These are phyloP conservation scores for Diaporthe caulivora DNA, from an alignment of 2,329 filamentous ascomycete genomes.

Conservation along the genomic window DNA sequence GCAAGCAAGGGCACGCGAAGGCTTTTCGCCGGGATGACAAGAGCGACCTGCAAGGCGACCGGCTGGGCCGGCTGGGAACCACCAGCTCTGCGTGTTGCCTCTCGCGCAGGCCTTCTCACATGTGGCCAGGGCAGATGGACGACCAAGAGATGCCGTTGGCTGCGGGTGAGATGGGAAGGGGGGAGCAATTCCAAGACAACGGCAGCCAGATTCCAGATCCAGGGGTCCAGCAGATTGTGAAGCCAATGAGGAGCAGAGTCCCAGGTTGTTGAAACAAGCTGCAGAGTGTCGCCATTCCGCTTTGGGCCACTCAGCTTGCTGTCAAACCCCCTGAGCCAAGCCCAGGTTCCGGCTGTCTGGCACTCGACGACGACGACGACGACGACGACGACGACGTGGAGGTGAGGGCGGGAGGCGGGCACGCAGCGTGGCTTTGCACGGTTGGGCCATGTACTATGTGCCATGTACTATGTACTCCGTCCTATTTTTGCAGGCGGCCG, in stretches of 20 bases:
- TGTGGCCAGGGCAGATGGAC: neutral
- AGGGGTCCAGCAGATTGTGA: constrained; percentile 4
- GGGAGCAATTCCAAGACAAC: constrained; percentile 21
- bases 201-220: constrained; percentile 20
- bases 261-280: constrained; percentile 24
- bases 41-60: constrained; percentile 3
- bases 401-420: neutral
- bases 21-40: constrained; percentile 8
- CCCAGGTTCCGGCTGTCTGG: neutral
- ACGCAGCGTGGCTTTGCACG: neutral
- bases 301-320: constrained; percentile 23
- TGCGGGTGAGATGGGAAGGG: constrained; percentile 15
- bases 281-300: constrained; percentile 6
- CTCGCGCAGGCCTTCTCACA: neutral
- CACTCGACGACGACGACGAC: neutral
- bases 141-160: neutral
- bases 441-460: too few relatives aligned
- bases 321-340: constrained; percentile 31
- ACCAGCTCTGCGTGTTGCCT: neutral
- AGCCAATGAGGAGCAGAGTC: constrained; percentile 5
- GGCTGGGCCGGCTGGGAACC: neutral
- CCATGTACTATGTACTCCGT: neutral
- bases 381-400: neutral
- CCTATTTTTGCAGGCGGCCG: constrained; percentile 23
- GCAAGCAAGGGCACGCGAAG: constrained; percentile 11